Base-by-base conservation (phyloP, 1,284 basidiomycete species). In the Apiotrichum mycotoxinovorans region DNA sequence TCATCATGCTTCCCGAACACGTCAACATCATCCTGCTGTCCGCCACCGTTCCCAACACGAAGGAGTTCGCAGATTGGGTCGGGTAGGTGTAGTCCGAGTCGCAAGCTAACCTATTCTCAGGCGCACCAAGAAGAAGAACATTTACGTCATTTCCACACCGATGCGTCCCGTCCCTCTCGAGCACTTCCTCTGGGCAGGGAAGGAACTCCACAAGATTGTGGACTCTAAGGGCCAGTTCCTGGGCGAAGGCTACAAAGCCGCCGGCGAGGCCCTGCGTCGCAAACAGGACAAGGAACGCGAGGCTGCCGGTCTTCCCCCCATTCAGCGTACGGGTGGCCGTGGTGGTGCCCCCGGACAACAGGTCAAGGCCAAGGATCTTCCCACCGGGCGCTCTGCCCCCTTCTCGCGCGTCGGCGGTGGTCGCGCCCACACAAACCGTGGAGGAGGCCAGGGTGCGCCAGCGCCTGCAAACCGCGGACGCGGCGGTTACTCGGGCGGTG, bases 51-150 rank as follows among this genome's bases (percentile, higher is more conserved):
- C 95, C 96, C 3, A 99, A 99, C 71, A 92, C 94, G 2, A 92
- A 89, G 69, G 96, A 98, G 72, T 99, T 98, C 72, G 96, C 96
- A 2, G 94, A 95, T 69, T 99, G 96, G 96, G 95, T 98, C 58
- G 96, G 93, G 92, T 95, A 72, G 70, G 86, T 74, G n/a, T 9
- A 7, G 11, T 8, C 44, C 60, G 43, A 18, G 45, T 4, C 38
- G 50, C 56, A 43, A 58, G 25, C 47, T 30, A 9, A 47, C 47
- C 17, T 26, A n/a, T n/a, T 40, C 25, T 33, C 63, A 95, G 96
- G 3, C 88, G 96, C 12, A 99, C 96, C 1, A 98, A 98, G 81
- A 96, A 93, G 81, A 98, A 98, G 77, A 93, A 98, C 68, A 97
- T 99, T 57, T 98, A 98, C 75, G 96, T 99, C 52, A 98, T 99